Evolutionary conservation across 306 rosid genomes (phyloP).

Genomic region (Quercus suber): DNA sequence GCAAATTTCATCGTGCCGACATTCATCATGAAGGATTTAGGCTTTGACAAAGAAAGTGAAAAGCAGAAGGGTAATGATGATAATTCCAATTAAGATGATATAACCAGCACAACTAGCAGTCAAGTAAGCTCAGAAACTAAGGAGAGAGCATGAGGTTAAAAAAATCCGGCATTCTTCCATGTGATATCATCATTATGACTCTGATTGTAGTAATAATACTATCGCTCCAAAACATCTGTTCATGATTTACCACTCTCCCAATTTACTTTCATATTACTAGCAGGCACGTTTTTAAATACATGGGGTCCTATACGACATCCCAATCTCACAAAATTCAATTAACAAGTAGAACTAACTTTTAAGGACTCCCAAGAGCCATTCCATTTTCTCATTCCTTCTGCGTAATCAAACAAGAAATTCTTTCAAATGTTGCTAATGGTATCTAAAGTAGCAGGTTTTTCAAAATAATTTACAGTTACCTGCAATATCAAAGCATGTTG

Average conservation of each 20-base stretch:
- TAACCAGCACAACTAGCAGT: not conserved
- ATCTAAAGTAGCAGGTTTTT: not conserved
- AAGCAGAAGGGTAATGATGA: conserved; percentile 35
- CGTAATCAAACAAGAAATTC: conserved; percentile 14
- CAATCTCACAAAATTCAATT: not conserved
- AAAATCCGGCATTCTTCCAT: not conserved
- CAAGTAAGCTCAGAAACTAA: not conserved
- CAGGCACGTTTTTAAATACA: not conserved
- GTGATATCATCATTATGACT: not conserved
- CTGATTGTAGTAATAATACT: not conserved
- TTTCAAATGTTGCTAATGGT: conserved; percentile 9
- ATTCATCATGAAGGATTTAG: conserved; percentile 32
- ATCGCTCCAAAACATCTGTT: not conserved
- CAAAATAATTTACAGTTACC: conserved; percentile 56
- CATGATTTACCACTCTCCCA: not conserved
- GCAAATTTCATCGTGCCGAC: conserved; percentile 58
- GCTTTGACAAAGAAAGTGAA: conserved; percentile 26
- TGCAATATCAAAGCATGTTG: conserved; percentile 17
- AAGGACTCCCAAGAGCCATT: not conserved
- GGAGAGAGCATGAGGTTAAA: not conserved
- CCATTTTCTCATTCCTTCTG: conserved; percentile 8
- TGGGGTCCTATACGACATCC: not conserved
- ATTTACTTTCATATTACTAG: not conserved
- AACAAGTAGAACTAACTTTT: not conserved
- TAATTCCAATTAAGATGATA: not conserved